Evolutionary conservation across 495 filamentous ascomycete genomes (phyloP), one percentile per base, ranked within the genome.

Genomic region (Aspergillus steynii): DNA sequence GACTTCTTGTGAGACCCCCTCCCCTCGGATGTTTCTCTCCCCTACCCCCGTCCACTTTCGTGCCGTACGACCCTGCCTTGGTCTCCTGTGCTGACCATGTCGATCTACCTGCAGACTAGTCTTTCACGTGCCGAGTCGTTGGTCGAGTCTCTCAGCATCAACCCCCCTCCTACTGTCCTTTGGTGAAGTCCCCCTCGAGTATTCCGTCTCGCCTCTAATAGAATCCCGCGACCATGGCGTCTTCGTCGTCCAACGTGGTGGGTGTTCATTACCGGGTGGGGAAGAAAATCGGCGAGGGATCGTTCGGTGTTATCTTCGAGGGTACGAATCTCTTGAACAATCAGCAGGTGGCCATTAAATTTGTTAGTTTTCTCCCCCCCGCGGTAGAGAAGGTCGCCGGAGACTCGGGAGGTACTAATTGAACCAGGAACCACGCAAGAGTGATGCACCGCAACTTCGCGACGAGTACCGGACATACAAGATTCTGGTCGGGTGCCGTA

Each of bases 391-490:
- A 27, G 52, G 26, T 29, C 5, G 10, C 2, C 25, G 5, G 6
- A 49, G 31, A 6, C 6, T 49, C 45, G 9, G 20, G 29, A 50
- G n/a, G 53, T 60, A 63, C 66, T 73, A 59, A 74, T 55, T 31
- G 29, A 29, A 59, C 28, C 62, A 97, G 93, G 94, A 99, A 89
- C 95, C 95, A 20, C 86, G 95, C 58, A 99, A 99, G 80, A 97
- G 94, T 70, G 95, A 99, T 82, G 95, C 95, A 63, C 95, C 95
- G 46, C 95, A 99, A 79, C 80, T 99, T 60, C 88, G 96, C 75
- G 95, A 99, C 85, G 95, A 99, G 77, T 99, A 99, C 74, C 87
- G 95, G 66, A 99, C 95, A 50, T 99, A 99, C 81, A 99, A 98
- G 82, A 98, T 99, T 64, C 83, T 99, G 60, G 95, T 99, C 59